phyloP scores from a whole-genome alignment of 768 basidiomycete genomes.

The Lactarius vividus region DNA sequence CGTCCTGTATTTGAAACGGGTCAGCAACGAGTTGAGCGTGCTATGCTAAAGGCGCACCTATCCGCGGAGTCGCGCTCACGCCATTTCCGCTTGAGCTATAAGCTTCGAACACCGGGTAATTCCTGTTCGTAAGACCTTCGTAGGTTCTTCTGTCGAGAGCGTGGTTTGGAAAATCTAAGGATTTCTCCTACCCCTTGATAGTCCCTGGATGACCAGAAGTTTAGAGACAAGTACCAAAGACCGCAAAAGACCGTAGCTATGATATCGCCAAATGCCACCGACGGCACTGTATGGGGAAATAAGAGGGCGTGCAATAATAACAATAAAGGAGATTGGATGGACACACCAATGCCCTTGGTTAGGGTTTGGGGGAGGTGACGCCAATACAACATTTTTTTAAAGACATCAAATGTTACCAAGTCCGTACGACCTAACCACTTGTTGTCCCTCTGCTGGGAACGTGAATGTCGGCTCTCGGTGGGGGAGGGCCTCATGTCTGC shows the following conservation, averaged over 20 bases:
- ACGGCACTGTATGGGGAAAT: conserved; percentile 44
- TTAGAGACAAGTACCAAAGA: background rate
- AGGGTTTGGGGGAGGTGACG: conserved; percentile 51
- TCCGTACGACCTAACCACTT: conserved; percentile 1
- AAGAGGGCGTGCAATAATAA: background rate
- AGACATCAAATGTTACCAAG: conserved; percentile 46
- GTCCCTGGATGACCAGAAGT: conserved; percentile 40
- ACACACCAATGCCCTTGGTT: conserved; percentile 51
- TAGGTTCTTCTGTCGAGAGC: conserved; percentile 17
- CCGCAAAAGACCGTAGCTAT: conserved; percentile 42
- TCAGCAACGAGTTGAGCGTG: background rate
- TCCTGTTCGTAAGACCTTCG: background rate
- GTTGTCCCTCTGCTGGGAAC: conserved; percentile 3
- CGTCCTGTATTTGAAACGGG: conserved; percentile 39
- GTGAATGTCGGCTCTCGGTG: conserved; percentile 4
- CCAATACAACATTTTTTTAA: conserved; percentile 57
- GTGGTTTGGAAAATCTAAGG: conserved; percentile 33
- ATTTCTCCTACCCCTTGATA: conserved; percentile 64
- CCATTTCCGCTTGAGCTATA: conserved; percentile 47
- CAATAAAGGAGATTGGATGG: background rate
- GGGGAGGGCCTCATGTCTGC: conserved; percentile 37
- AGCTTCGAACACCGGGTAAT: conserved; percentile 43
- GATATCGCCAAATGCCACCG: conserved; percentile 62
- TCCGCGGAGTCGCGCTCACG: conserved; percentile 58
- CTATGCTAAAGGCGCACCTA: conserved; percentile 37